Evolutionary conservation across 2,329 filamentous ascomycete genomes (phyloP).

Genomic region (Leptographium galeiforme): DNA sequence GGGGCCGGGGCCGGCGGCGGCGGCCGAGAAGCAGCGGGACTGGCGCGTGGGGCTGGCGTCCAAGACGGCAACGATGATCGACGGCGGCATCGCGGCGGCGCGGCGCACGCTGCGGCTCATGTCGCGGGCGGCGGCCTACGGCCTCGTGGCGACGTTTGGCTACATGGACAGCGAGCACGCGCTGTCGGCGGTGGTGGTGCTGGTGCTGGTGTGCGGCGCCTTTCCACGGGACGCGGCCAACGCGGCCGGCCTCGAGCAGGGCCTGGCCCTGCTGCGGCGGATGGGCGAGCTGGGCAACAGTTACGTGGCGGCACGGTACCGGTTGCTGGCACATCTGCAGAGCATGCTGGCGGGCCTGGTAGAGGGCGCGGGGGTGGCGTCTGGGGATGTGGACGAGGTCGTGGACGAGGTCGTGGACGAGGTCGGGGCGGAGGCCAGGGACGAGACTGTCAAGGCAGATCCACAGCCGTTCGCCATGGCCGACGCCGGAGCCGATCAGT

Average conservation of each 20-base stretch:
- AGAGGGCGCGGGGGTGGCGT: no score
- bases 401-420: neutral
- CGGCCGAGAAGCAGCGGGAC: constrained; percentile 20
- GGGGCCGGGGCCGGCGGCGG: neutral
- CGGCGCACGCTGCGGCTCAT: constrained; percentile 34
- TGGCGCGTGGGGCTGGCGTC: constrained; percentile 34
- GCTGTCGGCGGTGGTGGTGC: constrained; percentile 38
- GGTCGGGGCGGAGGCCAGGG: neutral
- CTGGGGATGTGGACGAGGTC: no score
- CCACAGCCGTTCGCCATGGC: no score
- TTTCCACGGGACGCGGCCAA: constrained; percentile 32
- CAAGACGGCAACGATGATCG: constrained; percentile 35
- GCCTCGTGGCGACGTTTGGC: constrained; percentile 40
- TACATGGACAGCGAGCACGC: constrained; percentile 44
- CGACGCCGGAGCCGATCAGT: constrained; percentile 4
- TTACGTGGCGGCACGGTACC: constrained; percentile 26
- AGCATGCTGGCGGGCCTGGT: constrained; percentile 1
- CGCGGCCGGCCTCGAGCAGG: constrained; percentile 26
- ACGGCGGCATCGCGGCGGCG: constrained; percentile 37
- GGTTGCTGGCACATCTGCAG: constrained; percentile 15
- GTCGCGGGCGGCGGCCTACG: constrained; percentile 31
- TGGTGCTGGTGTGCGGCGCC: constrained; percentile 40
- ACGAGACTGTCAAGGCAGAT: no score
- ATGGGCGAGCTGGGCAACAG: constrained; percentile 41
- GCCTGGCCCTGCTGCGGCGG: constrained; percentile 29